Percentiles rank a stretch among this genome's conserved stretches.
These are phyloP conservation scores for Coniferiporia weirii DNA, from an alignment of 1,284 basidiomycete genomes.

Conservation along the genomic window DNA sequence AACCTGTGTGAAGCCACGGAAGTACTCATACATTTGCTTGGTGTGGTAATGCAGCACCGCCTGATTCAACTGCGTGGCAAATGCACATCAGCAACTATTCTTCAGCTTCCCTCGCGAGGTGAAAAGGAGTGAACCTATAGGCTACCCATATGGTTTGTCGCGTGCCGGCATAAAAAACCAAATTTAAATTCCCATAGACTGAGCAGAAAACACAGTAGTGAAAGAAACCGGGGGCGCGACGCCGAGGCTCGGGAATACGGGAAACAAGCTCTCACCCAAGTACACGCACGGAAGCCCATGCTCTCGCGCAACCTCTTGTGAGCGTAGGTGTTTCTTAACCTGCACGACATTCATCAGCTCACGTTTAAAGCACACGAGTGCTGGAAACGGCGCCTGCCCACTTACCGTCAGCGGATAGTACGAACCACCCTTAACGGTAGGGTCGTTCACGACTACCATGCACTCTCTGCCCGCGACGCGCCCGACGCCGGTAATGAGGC, in stretches of 20 bases:
- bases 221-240: too few relatives aligned
- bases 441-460: conserved; percentile 89
- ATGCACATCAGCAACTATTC: conserved; percentile 2
- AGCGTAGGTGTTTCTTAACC: conserved; percentile 94
- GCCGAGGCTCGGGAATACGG: neutral
- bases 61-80: conserved; percentile 71
- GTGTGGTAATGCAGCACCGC: conserved; percentile 88
- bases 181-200: too few relatives aligned
- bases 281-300: conserved; percentile 91
- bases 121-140: too few relatives aligned
- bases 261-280: conserved; percentile 51
- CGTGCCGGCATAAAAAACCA: too few relatives aligned
- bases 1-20: neutral
- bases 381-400: neutral
- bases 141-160: too few relatives aligned
- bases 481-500: conserved; percentile 87
- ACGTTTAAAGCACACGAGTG: conserved; percentile 3
- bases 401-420: conserved; percentile 88
- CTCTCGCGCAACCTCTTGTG: conserved; percentile 89
- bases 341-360: conserved; percentile 25
- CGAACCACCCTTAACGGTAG: conserved; percentile 89
- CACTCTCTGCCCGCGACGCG: conserved; percentile 80
- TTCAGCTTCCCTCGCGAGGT: neutral
- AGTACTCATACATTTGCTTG: conserved; percentile 70
- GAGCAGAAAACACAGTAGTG: too few relatives aligned